These are phyloP conservation scores for Cryptosporidium sp. DNA, from an alignment of 169 alveolate species.

Conservation along the genomic window DNA sequence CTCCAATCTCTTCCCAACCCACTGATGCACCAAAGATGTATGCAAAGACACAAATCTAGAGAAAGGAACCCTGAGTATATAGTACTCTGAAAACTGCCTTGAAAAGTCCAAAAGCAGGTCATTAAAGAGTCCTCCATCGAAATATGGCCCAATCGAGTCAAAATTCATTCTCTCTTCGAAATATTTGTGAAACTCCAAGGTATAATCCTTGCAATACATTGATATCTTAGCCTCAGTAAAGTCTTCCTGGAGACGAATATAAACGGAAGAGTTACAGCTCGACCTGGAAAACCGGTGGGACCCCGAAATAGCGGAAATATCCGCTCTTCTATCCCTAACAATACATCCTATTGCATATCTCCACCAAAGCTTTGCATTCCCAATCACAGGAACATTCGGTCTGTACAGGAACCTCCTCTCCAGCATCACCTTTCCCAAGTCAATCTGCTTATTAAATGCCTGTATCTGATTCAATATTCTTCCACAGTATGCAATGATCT, in stretches of 20 bases:
- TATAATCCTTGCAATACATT: constrained; percentile 63
- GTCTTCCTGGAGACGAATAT: constrained; percentile 24
- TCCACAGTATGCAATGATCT: constrained; percentile 45
- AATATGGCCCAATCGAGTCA: not conserved
- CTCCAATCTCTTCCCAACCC: constrained; percentile 59
- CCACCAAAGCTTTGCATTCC: constrained; percentile 72
- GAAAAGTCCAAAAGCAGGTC: constrained; percentile 41
- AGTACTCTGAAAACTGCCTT: constrained; percentile 54
- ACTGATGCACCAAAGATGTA: constrained; percentile 69
- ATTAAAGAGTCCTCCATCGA: constrained; percentile 46
- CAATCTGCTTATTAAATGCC: constrained; percentile 49
- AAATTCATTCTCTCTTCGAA: constrained; percentile 42
- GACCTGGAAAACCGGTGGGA: not conserved
- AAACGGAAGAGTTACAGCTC: constrained; percentile 1
- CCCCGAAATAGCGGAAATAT: not conserved
- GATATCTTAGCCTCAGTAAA: constrained; percentile 64
- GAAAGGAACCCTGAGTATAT: constrained; percentile 45
- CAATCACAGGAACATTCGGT: constrained; percentile 52
- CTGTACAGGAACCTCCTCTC: constrained; percentile 60
- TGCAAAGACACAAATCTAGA: constrained; percentile 50
- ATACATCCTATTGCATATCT: constrained; percentile 58
- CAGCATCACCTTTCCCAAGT: constrained; percentile 5
- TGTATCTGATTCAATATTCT: constrained; percentile 26
- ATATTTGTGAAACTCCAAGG: constrained; percentile 28
- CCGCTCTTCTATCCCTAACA: constrained; percentile 11